Base-by-base conservation (phyloP, 257 asterid species). In the Jacaranda mimosifolia region DNA sequence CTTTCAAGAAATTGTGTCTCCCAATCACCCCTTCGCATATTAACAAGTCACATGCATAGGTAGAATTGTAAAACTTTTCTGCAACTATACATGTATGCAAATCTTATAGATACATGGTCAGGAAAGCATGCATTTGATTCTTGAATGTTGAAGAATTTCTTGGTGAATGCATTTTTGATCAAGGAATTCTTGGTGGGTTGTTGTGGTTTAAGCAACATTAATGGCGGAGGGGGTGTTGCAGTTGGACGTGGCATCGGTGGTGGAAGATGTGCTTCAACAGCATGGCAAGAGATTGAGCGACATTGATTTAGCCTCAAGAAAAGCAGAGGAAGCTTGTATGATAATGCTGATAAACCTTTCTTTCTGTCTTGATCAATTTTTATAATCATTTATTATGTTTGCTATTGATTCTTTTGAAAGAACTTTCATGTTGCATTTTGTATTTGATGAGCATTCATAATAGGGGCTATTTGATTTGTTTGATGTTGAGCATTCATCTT, bases 251-350 rank as follows among this genome's bases (percentile, higher is more conserved):
- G 87, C 85, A 3, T 78, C 98, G 39, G 80, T 86, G 86, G 89
- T 85, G 73, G 92, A 91, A 81, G 85, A 92, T 75, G 89, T 85
- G 81, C 91, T 91, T 73, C 90, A 89, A 59, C 91, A 89, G 85
- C 84, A 89, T 15, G 94, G 88, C 35, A 89, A 83, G 77, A 75
- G 87, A 75, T 81, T 85, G 48, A 67, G 76, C 77, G 93, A 89
- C 73, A 78, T 85, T 78, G 97, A 94, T 88, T 85, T 90, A 63
- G 96, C 97, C 65, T 88, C 96, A 13, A 88, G 96, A 76, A 92
- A 77, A 76, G 90, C 90, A 7, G 90, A 88, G 75, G 98, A 94
- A 88, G 92, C 91, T 77, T 87, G 98, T 94, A 92, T 55, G 87
- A 69, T 78, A 18, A 9, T 19, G 36, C 68, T 48, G 9, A n/a